Evolutionary conservation across 1,284 basidiomycete species (phyloP).

Genomic region (Fomitopsis schrenkii): DNA sequence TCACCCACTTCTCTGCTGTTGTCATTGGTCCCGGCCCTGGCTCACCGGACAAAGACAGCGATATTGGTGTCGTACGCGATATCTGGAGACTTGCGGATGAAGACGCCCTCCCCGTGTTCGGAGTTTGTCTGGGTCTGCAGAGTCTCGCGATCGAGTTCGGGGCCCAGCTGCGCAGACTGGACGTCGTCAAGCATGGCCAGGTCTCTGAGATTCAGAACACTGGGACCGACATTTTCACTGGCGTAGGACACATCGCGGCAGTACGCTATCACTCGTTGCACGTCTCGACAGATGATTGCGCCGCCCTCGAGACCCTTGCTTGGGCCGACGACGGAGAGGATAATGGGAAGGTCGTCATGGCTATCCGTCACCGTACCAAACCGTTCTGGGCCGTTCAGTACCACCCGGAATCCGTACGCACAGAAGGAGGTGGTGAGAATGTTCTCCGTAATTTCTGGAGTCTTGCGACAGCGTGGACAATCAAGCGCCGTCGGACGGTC

Average conservation of each 20-base stretch:
- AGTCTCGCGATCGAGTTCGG: slow-evolving; percentile 82
- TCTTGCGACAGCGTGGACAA: slow-evolving; percentile 54
- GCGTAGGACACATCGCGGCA: slow-evolving; percentile 56
- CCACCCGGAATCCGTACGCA: slow-evolving; percentile 85
- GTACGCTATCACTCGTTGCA: slow-evolving; percentile 87
- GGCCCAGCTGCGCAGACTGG: slow-evolving; percentile 48
- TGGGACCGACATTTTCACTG: slow-evolving; percentile 58
- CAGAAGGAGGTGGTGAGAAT: slow-evolving; percentile 55
- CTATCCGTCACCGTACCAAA: slow-evolving; percentile 53
- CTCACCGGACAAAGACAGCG: slow-evolving; percentile 58
- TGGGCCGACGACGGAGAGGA: slow-evolving; percentile 65
- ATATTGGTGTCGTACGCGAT: slow-evolving; percentile 64
- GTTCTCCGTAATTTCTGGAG: slow-evolving; percentile 73
- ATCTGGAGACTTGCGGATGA: slow-evolving; percentile 59
- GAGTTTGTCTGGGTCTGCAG: slow-evolving; percentile 91
- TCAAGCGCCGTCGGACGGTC: slow-evolving; percentile 30
- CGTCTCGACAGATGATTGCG: slow-evolving; percentile 39
- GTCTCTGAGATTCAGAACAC: slow-evolving; percentile 63
- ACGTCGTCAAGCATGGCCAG: slow-evolving; percentile 79
- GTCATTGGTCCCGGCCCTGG: slow-evolving; percentile 81
- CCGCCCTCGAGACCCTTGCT: slow-evolving; percentile 57
- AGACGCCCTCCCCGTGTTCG: slow-evolving; percentile 70
- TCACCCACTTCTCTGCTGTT: slow-evolving; percentile 62
- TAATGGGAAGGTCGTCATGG: slow-evolving; percentile 70
- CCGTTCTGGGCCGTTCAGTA: slow-evolving; percentile 96